These are phyloP conservation scores for Lodderomyces pseudojiufengensis DNA, from an alignment of 1,139 yeast genomes.

Conservation along the genomic window DNA sequence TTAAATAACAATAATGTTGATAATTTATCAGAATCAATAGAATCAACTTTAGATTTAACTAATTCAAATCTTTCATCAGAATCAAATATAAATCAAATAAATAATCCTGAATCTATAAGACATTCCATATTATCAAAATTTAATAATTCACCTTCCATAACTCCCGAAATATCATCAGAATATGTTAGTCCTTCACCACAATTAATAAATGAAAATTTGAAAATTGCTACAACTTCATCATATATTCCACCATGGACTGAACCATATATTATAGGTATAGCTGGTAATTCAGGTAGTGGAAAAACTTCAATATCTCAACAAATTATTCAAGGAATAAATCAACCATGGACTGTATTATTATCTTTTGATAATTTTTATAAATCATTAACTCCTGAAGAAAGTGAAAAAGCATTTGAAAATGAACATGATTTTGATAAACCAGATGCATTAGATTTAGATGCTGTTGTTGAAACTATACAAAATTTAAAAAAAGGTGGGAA, in stretches of 20 bases:
- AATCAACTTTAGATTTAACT: no score
- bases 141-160: no score
- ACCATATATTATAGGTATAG: constrained; percentile 91
- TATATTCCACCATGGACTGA: constrained; percentile 95
- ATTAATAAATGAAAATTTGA: no score
- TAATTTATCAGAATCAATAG: background rate
- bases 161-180: no score
- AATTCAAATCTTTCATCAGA: no score
- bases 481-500: constrained; percentile 55
- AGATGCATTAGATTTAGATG: constrained; percentile 72
- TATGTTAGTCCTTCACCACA: constrained; percentile 1
- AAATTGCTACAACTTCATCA: constrained; percentile 12
- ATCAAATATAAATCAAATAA: no score
- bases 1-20: background rate
- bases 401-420: constrained; percentile 56
- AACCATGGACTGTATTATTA: constrained; percentile 93
- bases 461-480: constrained; percentile 59
- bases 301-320: constrained; percentile 88
- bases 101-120: no score
- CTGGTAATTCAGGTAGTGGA: constrained; percentile 94
- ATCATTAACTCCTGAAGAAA: constrained; percentile 61
- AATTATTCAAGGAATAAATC: constrained; percentile 74
- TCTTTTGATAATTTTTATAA: constrained; percentile 89
- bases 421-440: constrained; percentile 89
- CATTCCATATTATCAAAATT: no score